Conservation (phyloP, 2,329 filamentous ascomycete species). For the Fusarium secorum region DNA sequence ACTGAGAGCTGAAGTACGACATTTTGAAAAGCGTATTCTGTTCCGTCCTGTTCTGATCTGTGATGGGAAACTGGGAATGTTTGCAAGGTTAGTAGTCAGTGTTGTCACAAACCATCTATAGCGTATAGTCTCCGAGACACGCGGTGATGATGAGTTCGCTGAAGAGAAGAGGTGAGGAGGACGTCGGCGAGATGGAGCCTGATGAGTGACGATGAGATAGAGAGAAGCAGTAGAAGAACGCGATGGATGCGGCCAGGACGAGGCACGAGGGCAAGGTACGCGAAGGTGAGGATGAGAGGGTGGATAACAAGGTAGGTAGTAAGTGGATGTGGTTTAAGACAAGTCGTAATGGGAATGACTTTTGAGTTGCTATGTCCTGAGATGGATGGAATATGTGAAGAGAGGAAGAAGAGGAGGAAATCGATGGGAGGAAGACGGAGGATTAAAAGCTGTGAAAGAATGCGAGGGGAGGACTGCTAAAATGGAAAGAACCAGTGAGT, state of each 20-base stretch:
- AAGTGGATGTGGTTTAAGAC: background rate
- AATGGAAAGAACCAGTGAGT: slow-evolving; percentile 34
- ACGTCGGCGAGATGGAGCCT: background rate
- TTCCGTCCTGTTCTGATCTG: slow-evolving; percentile 1
- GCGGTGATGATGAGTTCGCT: slow-evolving; percentile 20
- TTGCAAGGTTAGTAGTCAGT: slow-evolving; percentile 45
- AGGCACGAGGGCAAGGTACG: slow-evolving; percentile 25
- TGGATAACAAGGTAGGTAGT: background rate
- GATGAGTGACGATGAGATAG: background rate
- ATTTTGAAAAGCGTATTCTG: slow-evolving; percentile 43
- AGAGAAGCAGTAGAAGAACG: slow-evolving; percentile 1
- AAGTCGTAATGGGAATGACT: slow-evolving; percentile 7
- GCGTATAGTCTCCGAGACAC: slow-evolving; percentile 21
- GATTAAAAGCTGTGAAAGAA: slow-evolving; percentile 31
- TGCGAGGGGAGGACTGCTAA: slow-evolving; percentile 40
- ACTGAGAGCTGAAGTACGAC: slow-evolving; percentile 55
- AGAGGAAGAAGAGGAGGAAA: slow-evolving; percentile 31
- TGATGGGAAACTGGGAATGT: slow-evolving; percentile 29
- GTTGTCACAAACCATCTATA: slow-evolving; percentile 46
- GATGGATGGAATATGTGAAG: background rate
- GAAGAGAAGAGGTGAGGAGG: background rate
- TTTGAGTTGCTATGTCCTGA: slow-evolving; percentile 5
- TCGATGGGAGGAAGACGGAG: slow-evolving; percentile 41
- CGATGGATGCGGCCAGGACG: slow-evolving; percentile 6
- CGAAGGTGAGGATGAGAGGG: slow-evolving; percentile 1